Percentiles rank a stretch among this genome's conserved stretches.
phyloP scores from a whole-genome alignment of 352 stramenopile species.

The Pythium scleroteichum region DNA sequence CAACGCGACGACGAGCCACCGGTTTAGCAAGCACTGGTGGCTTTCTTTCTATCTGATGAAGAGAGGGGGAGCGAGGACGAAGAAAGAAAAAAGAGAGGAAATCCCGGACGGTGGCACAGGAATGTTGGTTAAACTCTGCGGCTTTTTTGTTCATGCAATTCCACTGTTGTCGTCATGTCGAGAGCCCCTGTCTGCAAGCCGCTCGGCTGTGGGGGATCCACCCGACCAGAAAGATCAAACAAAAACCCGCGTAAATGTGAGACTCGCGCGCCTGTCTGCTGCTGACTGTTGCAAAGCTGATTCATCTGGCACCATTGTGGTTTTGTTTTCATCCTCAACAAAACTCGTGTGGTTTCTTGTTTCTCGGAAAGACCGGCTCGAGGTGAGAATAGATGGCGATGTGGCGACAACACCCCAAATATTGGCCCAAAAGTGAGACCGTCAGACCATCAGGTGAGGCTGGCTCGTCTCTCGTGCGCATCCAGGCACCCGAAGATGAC shows the following conservation, averaged over 20 bases:
- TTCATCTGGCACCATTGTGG: not conserved
- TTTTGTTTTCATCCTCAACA: not conserved
- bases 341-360: not conserved
- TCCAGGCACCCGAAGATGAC: constrained; percentile 11
- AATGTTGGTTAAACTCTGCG: constrained; percentile 4
- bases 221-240: constrained; percentile 2
- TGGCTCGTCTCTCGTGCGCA: constrained; percentile 7
- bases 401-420: not conserved
- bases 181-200: not conserved
- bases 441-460: not conserved
- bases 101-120: not conserved
- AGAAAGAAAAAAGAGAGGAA: constrained; percentile 17
- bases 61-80: constrained; percentile 4
- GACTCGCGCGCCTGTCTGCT: not conserved
- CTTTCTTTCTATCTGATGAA: not conserved
- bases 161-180: constrained; percentile 15
- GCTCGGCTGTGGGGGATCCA: not conserved
- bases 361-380: not conserved
- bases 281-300: not conserved
- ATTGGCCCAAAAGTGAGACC: too few species aligned
- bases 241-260: not conserved
- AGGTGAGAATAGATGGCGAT: constrained; percentile 2
- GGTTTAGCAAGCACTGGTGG: constrained; percentile 15
- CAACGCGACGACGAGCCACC: constrained; percentile 10
- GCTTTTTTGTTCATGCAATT: not conserved